Evolutionary conservation across 179 eudicot species (phyloP).

Genomic region (Pouteria campechiana): DNA sequence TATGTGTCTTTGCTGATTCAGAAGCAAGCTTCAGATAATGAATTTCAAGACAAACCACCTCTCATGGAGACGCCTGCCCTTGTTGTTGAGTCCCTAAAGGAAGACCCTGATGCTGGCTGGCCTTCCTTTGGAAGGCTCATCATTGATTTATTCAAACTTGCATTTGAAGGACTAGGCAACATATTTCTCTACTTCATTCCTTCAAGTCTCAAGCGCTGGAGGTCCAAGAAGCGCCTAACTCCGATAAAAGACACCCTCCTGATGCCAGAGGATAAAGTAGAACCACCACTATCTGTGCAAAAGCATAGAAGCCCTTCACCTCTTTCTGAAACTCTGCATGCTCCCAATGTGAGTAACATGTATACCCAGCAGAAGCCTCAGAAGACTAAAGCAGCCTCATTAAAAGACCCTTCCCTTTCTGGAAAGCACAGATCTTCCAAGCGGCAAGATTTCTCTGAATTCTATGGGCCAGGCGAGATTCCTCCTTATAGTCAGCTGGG

Average conservation of each 20-base stretch:
- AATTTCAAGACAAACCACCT: too few relatives aligned
- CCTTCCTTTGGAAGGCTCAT: constrained; percentile 74
- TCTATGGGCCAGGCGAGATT: too few relatives aligned
- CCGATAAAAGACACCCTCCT: constrained; percentile 70
- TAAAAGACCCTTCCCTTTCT: constrained; percentile 59
- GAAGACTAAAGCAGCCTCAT: constrained; percentile 46
- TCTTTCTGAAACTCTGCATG: constrained; percentile 41
- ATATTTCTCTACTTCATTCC: constrained; percentile 35
- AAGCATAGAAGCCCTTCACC: constrained; percentile 69
- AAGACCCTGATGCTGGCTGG: constrained; percentile 64
- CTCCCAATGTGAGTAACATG: constrained; percentile 25
- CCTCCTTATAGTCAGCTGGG: too few relatives aligned
- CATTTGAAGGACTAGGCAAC: constrained; percentile 34
- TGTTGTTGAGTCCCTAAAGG: constrained; percentile 25
- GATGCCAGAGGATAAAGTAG: constrained; percentile 71
- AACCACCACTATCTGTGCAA: constrained; percentile 32
- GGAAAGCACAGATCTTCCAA: constrained; percentile 76
- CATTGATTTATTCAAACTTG: constrained; percentile 49
- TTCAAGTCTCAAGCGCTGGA: constrained; percentile 13
- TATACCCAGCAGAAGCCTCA: constrained; percentile 40
- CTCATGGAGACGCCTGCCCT: constrained; percentile 30
- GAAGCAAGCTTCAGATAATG: too few relatives aligned
- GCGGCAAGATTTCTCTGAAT: constrained; percentile 69
- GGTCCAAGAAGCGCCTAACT: constrained; percentile 41
- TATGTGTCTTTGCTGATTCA: too few relatives aligned